These are phyloP conservation scores for Neocallimastix lanati DNA, from an alignment of 192 early-diverging fungal species.

Conservation along the genomic window DNA sequence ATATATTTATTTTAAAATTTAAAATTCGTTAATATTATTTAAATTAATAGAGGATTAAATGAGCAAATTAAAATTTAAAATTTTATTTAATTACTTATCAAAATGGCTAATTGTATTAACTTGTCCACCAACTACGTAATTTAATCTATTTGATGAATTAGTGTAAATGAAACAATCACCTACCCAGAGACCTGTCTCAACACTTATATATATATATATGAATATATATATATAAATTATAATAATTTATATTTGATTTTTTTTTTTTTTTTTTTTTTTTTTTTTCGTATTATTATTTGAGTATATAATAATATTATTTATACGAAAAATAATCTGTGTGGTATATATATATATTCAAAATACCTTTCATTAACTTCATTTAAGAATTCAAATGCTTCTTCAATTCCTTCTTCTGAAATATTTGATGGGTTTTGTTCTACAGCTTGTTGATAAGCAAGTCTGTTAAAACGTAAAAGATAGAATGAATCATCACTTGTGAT, in stretches of 20 bases:
- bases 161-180: constrained; percentile 99
- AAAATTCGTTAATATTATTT: too few species aligned
- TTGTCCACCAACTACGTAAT: constrained; percentile 89
- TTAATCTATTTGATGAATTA: constrained; percentile 71
- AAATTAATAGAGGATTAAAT: too few species aligned
- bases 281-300: too few species aligned
- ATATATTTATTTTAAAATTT: too few species aligned
- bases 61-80: too few species aligned
- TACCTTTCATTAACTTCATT: constrained; percentile 74
- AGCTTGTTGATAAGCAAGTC: constrained; percentile 60
- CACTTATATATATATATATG: too few species aligned
- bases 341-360: neutral
- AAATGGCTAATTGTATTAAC: constrained; percentile 91
- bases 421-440: constrained; percentile 37
- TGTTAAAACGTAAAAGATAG: constrained; percentile 86
- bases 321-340: too few species aligned
- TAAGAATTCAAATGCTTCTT: constrained; percentile 89
- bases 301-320: too few species aligned
- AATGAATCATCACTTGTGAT: constrained; percentile 86
- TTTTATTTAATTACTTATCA: constrained; percentile 70
- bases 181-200: constrained; percentile 90
- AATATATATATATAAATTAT: too few species aligned
- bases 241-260: too few species aligned
- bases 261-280: too few species aligned
- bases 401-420: constrained; percentile 81